Evolutionary conservation across 2,329 filamentous ascomycete species (phyloP), one percentile per base, ranked within the genome.

Genomic region (Pseudogymnoascus pannorum): DNA sequence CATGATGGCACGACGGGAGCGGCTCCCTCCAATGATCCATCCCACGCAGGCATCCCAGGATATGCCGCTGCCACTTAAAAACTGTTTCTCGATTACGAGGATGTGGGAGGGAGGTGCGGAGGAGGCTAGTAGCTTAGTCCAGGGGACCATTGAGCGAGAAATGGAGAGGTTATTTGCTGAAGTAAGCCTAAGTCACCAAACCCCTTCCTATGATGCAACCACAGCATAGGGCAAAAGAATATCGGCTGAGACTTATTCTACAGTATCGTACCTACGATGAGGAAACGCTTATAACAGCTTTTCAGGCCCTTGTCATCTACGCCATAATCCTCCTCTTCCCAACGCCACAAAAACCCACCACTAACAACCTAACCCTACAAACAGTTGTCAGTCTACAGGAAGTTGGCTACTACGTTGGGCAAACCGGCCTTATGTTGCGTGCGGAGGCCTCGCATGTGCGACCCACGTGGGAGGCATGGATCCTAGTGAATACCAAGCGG

Each of bases 401-500:
- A 5, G 61, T 76, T 14, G 67, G 69, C 2, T 69, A 68, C 44
- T 67, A 73, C 62, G 68, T 72, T 4, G 68, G 70, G 4, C 64
- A 65, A 8, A 71, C 70, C 2, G 73, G 73, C 1, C 66, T 76
- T 8, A 60, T 73, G 58, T 69, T 76, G 2, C 67, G 70, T 44
- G 74, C 74, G 60, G 75, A 76, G 61, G 64, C 64, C 5, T 62
- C 68, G 9, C 68, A 72, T 59, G 63, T 57, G 20, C 64, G 68
- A 5, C 75, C 74, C 14, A 63, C 67, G 2, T 76, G 72, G 73
- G 67, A 72, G 18, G 64, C 68, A 8, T 77, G 75, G 74, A 61
- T 75, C 7, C 67, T 83, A 67, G 76, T 86, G 66, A 84, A 85
- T 64, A 75, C 76, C 48, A 86, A 86, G 67, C 79, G 82, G 9